phyloP scores from a whole-genome alignment of 2,329 filamentous ascomycete genomes.

The Ilyonectria sp. region DNA sequence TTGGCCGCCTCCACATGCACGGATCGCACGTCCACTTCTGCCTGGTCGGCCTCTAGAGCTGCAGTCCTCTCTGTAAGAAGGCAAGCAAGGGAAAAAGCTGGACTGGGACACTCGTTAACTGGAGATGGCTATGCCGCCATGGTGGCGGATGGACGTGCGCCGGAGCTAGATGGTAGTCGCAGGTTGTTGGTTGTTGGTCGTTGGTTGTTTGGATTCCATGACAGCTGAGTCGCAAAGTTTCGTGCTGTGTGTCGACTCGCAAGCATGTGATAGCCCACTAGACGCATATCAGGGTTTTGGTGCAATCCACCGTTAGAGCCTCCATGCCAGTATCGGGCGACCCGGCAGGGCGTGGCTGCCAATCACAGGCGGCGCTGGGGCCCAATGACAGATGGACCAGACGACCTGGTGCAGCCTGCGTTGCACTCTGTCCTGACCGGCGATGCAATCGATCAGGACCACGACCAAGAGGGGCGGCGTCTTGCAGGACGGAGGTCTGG shows the following conservation, averaged over 20 bases:
- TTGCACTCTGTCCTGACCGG: conserved; percentile 25
- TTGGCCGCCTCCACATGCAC: conserved; percentile 11
- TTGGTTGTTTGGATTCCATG: conserved; percentile 1
- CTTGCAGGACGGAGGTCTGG: neutral
- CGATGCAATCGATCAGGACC: conserved; percentile 28
- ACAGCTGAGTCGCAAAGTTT: conserved; percentile 25
- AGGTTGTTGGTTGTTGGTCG: neutral
- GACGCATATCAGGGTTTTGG: conserved; percentile 39
- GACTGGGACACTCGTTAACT: neutral
- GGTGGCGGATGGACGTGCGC: conserved; percentile 29
- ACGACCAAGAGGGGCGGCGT: conserved; percentile 16
- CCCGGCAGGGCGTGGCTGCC: conserved; percentile 20
- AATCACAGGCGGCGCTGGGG: conserved; percentile 9
- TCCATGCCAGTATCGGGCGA: conserved; percentile 42
- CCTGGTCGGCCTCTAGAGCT: neutral
- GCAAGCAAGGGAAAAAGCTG: conserved; percentile 8
- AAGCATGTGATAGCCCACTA: conserved; percentile 49
- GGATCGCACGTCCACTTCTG: neutral
- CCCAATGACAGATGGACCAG: conserved; percentile 13
- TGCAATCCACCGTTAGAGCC: conserved; percentile 37
- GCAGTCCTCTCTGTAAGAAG: conserved; percentile 9
- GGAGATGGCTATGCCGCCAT: conserved; percentile 10
- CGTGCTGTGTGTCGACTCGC: conserved; percentile 16
- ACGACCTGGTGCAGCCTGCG: conserved; percentile 1
- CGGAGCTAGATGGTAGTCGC: conserved; percentile 21